Evolutionary conservation across 2,329 filamentous ascomycete species (phyloP).

Genomic region (Stachybotrys chlorohalonatus): DNA sequence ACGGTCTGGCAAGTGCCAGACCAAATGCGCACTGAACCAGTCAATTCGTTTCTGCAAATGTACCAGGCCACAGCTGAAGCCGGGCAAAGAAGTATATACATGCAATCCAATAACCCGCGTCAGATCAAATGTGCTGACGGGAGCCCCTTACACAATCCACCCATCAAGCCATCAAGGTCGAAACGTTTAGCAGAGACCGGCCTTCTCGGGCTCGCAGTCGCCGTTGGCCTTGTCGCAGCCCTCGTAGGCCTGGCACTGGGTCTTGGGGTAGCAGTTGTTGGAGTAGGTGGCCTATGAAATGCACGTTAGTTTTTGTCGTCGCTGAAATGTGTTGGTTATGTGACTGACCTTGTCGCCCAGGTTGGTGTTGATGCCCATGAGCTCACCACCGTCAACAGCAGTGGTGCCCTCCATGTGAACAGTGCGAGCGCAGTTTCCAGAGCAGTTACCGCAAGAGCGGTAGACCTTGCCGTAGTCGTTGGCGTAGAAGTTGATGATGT

Average conservation of each 20-base stretch:
- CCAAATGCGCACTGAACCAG: neutral
- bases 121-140: neutral
- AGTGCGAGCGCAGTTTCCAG: slow-evolving; percentile 26
- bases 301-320: neutral
- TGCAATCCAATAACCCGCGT: neutral
- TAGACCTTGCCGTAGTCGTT: slow-evolving; percentile 36
- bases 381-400: slow-evolving; percentile 28
- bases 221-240: slow-evolving; percentile 18
- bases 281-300: slow-evolving; percentile 15
- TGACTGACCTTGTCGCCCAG: slow-evolving; percentile 16
- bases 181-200: slow-evolving; percentile 14
- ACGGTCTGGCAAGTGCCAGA: too few species aligned
- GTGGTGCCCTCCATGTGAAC: slow-evolving; percentile 34
- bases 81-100: neutral
- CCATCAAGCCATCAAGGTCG: neutral
- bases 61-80: neutral
- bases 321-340: neutral
- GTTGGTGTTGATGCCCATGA: slow-evolving; percentile 34
- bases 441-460: slow-evolving; percentile 16
- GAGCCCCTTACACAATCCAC: neutral
- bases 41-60: neutral
- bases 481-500: slow-evolving; percentile 30
- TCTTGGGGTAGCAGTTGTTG: slow-evolving; percentile 17
- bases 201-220: slow-evolving; percentile 17
- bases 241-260: slow-evolving; percentile 19